Base-by-base conservation (phyloP, 352 stramenopile genomes). In the Globisporangium emineosum region DNA sequence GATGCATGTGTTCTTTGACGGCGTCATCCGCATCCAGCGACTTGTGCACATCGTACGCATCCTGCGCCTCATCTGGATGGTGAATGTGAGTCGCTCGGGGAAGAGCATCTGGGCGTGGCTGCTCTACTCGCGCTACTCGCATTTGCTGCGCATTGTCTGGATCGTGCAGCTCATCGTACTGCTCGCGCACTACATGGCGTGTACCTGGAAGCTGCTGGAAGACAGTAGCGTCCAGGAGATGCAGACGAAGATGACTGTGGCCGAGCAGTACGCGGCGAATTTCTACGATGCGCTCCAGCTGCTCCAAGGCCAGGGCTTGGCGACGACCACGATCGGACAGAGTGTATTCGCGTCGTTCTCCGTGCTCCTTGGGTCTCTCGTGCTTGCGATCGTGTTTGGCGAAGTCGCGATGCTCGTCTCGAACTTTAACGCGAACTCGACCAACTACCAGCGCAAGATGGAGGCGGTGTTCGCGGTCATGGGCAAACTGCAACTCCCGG, bases 391-490 rank as follows among this genome's bases (percentile, higher is more conserved):
- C 15, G 65, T 91, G 3, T 91, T 90, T 37, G 81, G 79, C 19
- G 42, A 90, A 52, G 81, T 93, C 9, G 75, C 70, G 3, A 75
- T 91, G 6, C 69, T 86, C 0, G 78, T 93, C 5, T 69, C 76
- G 19, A 87, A 85, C 50, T 86, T 91, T 50, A 83, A 79, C 35
- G 72, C 74, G 12, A 83, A 79, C 25, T 62, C 61, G 7, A 86
- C 75, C 0, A 74, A 64, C 30, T 94, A 90, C 58, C 68, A 86
- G 43, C 77, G 75, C 12, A 91, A 91, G 51, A 85, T 88, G 78
- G 82, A 90, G 49, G 56, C 69, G 37, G 72, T 91, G 1, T 77
- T 88, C 27, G 76, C 77, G 2, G 69, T 77, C 55, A 92, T 87
- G 61, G 60, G 52, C 4, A 86, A 89, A 35, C 45, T 88, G n/a